Percentiles rank a stretch among this genome's conserved stretches.
phyloP scores from a whole-genome alignment of 345 rosid species.

The Odontarrhena argentea region DNA sequence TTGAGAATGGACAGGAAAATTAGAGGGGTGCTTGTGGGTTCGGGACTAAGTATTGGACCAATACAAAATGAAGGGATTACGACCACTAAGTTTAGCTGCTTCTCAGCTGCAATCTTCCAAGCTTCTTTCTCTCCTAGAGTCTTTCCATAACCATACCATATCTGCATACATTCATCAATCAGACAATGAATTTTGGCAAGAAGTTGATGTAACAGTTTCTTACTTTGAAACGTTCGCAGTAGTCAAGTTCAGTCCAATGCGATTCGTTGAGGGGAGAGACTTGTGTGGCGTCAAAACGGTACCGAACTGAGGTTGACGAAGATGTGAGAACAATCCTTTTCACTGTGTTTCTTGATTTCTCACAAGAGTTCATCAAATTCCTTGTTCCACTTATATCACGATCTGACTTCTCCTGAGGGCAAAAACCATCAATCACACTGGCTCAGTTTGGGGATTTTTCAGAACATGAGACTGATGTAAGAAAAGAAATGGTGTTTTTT shows the following conservation, averaged over 20 bases:
- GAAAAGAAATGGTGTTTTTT: neutral
- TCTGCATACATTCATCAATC: constrained; percentile 44
- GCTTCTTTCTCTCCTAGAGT: constrained; percentile 71
- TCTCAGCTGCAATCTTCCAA: constrained; percentile 65
- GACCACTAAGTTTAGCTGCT: constrained; percentile 63
- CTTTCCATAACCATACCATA: constrained; percentile 75
- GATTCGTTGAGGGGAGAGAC: constrained; percentile 69
- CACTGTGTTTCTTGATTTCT: constrained; percentile 45
- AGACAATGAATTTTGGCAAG: neutral
- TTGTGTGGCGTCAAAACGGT: constrained; percentile 53
- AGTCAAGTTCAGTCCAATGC: constrained; percentile 74
- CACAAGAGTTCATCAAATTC: constrained; percentile 69
- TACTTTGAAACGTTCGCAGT: constrained; percentile 68
- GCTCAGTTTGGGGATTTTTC: no score
- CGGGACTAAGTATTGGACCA: constrained; percentile 72
- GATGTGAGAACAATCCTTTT: constrained; percentile 78
- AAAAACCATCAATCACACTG: neutral
- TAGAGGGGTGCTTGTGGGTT: constrained; percentile 69
- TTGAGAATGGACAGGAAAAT: constrained; percentile 49
- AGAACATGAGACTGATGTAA: no score
- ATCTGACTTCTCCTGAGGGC: constrained; percentile 32
- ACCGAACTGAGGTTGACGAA: constrained; percentile 69
- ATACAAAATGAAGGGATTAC: constrained; percentile 73
- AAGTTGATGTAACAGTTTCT: neutral
- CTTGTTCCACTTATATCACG: constrained; percentile 63